Evolutionary conservation across 768 basidiomycete species (phyloP), one percentile per base, ranked within the genome.

Genomic region (Termitomyces sp.): DNA sequence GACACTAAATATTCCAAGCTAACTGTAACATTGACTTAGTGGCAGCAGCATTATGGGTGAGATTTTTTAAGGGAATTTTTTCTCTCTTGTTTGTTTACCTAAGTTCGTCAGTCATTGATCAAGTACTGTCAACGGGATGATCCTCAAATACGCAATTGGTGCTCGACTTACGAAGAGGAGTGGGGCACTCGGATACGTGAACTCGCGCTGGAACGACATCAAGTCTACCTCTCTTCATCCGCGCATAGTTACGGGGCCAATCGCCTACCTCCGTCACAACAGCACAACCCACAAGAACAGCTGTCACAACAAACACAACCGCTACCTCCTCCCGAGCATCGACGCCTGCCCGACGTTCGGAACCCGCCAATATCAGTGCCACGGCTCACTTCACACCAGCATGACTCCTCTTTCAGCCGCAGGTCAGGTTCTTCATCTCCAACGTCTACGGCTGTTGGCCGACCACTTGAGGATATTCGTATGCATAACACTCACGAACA

Each of bases 151-250:
- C 75, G 79, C n/a, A 72, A 70, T 37, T 88, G 84, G 87, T 81
- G 78, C 51, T 72, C 74, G 37, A 82, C 86, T 43, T 88, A 87
- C 55, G 84, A 87, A 66, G 85, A 85, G 57, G 68, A 81, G 20
- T 88, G 83, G 81, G 89, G 89, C 22, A 81, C 85, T 55, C 78
- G 78, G 56, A 78, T 85, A 27, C 73, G 75, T 27, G 84, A 86
- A 56, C 73, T 75, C 55, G 77, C 71, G 37, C 73, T 72, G 52
- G 73, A 77, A 54, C 74, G 73, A 70, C 71, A 71, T 22, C 72
- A 70, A 46, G 22, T 27, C 22, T 58, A 47, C 34, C 24, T 76
- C 16, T 75, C 76, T 24, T 67, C 70, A 50, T 65, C 51, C 26
- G 37, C 69, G 34, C 69, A 72, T 56, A 72, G 73, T 62, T 70